Base-by-base conservation (phyloP, 2,329 filamentous ascomycete genomes). In the Neonectria coccinea region DNA sequence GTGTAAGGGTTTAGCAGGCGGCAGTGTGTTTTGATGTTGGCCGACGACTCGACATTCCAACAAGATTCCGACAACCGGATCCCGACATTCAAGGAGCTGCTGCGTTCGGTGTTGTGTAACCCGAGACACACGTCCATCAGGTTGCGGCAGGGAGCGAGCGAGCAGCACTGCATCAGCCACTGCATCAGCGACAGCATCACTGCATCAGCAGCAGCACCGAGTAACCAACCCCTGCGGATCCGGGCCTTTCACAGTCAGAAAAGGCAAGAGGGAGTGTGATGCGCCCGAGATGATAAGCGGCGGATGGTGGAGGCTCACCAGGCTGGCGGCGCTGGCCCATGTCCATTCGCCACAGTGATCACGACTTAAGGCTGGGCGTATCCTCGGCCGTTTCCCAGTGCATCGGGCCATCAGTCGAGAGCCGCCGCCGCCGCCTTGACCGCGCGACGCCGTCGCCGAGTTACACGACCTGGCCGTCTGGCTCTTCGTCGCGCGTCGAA, bases 261-360 rank as follows among this genome's bases (percentile, higher is more conserved):
- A 39, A 51, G 61, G 56, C 33, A 64, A 64, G 56, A 64, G 61
- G 44, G 25, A 39, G 51, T 59, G 56, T 55, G 61, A 56, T 55
- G 56, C 27, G 44, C 20, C 48, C n/a, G 16, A 29, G 18, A 42
- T 33, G 60, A 63, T 58, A 58, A 59, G 56, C 33, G 25, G 25
- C 25, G 39, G n/a, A 29, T 27, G 47, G 47, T 48, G 41, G 54
- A 39, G 29, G 59, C 25, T 31, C 27, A 7, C 36, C 22, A 52
- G 8, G 25, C 27, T 58, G 33, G 7, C 29, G 29, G 55, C 11
- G 29, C 33, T 22, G 33, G n/a, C 20, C n/a, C 25, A 52, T 52
- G 31, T 59, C 39, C 36, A 39, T n/a, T 42, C 39, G 56, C 56
- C 56, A 59, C 56, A 52, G 41, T 59, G 45, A 48, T 41, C 39